Base-by-base conservation (phyloP, 495 filamentous ascomycete species). In the Rhizodiscina lignyota region DNA sequence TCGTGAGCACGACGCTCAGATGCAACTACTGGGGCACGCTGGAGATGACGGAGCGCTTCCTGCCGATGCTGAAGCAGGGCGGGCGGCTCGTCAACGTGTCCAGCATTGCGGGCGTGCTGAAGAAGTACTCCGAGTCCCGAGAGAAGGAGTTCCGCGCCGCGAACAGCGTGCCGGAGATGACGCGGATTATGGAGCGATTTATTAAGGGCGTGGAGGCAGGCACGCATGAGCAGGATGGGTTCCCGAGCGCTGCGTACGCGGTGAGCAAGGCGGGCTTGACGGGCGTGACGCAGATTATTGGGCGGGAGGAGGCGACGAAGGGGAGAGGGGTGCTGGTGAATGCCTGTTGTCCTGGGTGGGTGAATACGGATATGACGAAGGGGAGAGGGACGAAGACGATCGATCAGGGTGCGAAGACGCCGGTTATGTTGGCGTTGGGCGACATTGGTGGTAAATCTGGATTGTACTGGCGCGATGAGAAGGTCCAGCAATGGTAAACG, bases 351-450 rank as follows among this genome's bases (percentile, higher is more conserved):
- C 66, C 66, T 0, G 66, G 66, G 5, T 67, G 50, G 41, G 65
- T 68, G 16, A 49, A 50, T 24, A 68, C 66, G 30, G 66, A 68
- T 45, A 66, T 70, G 65, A 66, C 64, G 18, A 60, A 48, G 39
- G 60, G 61, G 2, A 32, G 21, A 10, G 43, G 47, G 3, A 20
- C 18, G 13, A 41, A 42, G 54, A 63, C 50, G 20, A 48, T 52
- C 24, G 66, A 70, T 47, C 29, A 68, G 41, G 66, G 66, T 21
- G 62, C 66, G 19, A 36, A 51, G 48, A 70, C 62, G 47, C 64
- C 62, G 26, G 66, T 68, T 2, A 47, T 65, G 52, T 40, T 69
- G 37, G 64, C 66, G n/a, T 45, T 68, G 40, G 51, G 45, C 27
- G 64, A 68, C 36, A 44, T 68, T 30, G 51, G 48, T 2, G 57